These are phyloP conservation scores for Tetrapisispora taiwanensis DNA, from an alignment of 805 yeast species.

Conservation along the genomic window DNA sequence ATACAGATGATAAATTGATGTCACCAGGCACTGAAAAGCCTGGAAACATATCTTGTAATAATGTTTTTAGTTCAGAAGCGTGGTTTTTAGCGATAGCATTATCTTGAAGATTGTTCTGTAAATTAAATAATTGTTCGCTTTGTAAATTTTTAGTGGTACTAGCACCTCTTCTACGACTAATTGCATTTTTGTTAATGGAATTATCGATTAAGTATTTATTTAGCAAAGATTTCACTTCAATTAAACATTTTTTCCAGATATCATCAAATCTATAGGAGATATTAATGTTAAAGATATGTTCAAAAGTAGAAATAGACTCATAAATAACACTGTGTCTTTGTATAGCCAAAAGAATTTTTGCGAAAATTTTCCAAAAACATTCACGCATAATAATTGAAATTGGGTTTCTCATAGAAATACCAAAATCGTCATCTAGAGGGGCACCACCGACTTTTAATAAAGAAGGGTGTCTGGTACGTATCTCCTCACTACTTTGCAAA, in stretches of 20 bases:
- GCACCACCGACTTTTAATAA: conserved; percentile 25
- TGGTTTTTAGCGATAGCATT: conserved; percentile 24
- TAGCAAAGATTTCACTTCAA: conserved; percentile 17
- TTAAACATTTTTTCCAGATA: conserved; percentile 38
- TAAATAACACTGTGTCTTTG: conserved; percentile 61
- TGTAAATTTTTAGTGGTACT: neutral
- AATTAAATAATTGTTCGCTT: conserved; percentile 11
- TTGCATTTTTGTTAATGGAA: conserved; percentile 1
- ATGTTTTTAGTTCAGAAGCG: conserved; percentile 33
- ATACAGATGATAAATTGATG: conserved; percentile 33
- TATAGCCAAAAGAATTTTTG: conserved; percentile 49
- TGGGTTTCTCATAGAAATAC: conserved; percentile 36
- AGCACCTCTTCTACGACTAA: neutral
- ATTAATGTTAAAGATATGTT: conserved; percentile 15
- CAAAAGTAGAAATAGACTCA: conserved; percentile 39
- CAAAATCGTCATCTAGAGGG: conserved; percentile 22
- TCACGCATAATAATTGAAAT: conserved; percentile 53
- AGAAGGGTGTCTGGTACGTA: conserved; percentile 45
- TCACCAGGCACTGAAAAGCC: conserved; percentile 41
- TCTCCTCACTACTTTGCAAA: conserved; percentile 53
- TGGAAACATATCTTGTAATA: conserved; percentile 58
- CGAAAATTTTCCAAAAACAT: conserved; percentile 60
- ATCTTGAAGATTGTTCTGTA: conserved; percentile 23
- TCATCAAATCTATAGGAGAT: conserved; percentile 30
- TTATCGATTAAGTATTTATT: conserved; percentile 17